A percentile compares a stretch with the other conserved stretches of the same genome.
phyloP scores from a whole-genome alignment of 1,284 basidiomycete genomes.

The Xerocomus nothofagi region DNA sequence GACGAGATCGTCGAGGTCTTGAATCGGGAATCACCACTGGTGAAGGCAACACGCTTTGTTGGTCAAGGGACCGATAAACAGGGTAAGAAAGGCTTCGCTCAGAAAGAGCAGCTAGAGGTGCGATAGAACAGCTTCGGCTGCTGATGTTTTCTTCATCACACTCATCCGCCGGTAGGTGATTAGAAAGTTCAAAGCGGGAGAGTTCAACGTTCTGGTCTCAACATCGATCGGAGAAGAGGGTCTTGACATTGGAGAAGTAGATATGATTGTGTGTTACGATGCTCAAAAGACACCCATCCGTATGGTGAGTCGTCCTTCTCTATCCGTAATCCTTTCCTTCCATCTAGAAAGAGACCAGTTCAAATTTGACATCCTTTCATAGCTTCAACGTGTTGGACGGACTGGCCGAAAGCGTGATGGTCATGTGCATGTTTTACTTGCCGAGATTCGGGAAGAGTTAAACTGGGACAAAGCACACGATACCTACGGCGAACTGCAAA shows the following conservation, averaged over 20 bases:
- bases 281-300: constrained; percentile 95
- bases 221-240: constrained; percentile 99
- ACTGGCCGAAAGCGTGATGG: constrained; percentile 95
- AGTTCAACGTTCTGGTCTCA: constrained; percentile 91
- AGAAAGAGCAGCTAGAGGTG: constrained; percentile 90
- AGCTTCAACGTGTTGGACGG: constrained; percentile 95
- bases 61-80: constrained; percentile 88
- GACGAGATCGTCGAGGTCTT: constrained; percentile 86
- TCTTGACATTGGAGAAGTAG: constrained; percentile 99
- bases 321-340: not conserved
- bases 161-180: constrained; percentile 59
- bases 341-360: not conserved
- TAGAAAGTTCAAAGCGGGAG: constrained; percentile 82
- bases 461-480: constrained; percentile 92
- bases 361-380: constrained; percentile 3
- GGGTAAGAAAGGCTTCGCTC: constrained; percentile 85
- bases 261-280: constrained; percentile 96
- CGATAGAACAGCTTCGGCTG: constrained; percentile 5
- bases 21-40: constrained; percentile 69
- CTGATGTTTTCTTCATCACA: not conserved
- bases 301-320: constrained; percentile 62
- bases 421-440: constrained; percentile 88
- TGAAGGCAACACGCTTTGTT: constrained; percentile 83
- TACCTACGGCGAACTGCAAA: constrained; percentile 88
- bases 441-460: constrained; percentile 87